phyloP scores from a whole-genome alignment of 345 rosid species.

The Carallia pectinifolia region DNA sequence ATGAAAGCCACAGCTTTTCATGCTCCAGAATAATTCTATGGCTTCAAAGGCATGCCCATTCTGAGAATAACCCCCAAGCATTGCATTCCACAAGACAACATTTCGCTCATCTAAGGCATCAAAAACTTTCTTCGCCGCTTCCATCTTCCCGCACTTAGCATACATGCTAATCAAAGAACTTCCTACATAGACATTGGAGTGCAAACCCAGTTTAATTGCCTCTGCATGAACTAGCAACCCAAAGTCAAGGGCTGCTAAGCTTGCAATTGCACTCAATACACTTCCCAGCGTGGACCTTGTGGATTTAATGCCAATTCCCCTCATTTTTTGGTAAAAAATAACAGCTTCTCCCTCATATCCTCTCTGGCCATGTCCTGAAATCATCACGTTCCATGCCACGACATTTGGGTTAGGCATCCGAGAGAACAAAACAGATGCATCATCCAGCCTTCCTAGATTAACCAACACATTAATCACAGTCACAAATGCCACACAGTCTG shows the following conservation, averaged over 20 bases:
- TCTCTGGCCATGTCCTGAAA: conserved; percentile 81
- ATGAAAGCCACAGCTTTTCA: conserved; percentile 56
- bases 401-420: conserved; percentile 65
- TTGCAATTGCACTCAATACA: conserved; percentile 69
- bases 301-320: conserved; percentile 60
- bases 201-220: conserved; percentile 80
- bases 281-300: conserved; percentile 88
- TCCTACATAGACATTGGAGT: conserved; percentile 74
- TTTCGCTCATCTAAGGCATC: conserved; percentile 65
- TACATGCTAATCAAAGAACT: conserved; percentile 89
- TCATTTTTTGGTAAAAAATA: conserved; percentile 54
- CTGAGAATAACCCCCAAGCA: conserved; percentile 81
- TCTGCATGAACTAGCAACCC: conserved; percentile 83
- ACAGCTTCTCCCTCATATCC: conserved; percentile 60
- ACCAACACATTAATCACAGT: conserved; percentile 59
- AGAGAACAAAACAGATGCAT: conserved; percentile 57
- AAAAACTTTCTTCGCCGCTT: conserved; percentile 64
- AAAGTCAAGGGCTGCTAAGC: conserved; percentile 49
- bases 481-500: conserved; percentile 72
- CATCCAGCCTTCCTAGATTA: conserved; percentile 61
- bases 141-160: conserved; percentile 67
- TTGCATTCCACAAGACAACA: conserved; percentile 78
- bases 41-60: conserved; percentile 59
- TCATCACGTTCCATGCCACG: conserved; percentile 93
- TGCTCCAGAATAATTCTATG: conserved; percentile 51